A percentile compares a stretch with the other conserved stretches of the same genome.
Conservation (phyloP, 345 rosid genomes). For the Eucalyptus viminalis region DNA sequence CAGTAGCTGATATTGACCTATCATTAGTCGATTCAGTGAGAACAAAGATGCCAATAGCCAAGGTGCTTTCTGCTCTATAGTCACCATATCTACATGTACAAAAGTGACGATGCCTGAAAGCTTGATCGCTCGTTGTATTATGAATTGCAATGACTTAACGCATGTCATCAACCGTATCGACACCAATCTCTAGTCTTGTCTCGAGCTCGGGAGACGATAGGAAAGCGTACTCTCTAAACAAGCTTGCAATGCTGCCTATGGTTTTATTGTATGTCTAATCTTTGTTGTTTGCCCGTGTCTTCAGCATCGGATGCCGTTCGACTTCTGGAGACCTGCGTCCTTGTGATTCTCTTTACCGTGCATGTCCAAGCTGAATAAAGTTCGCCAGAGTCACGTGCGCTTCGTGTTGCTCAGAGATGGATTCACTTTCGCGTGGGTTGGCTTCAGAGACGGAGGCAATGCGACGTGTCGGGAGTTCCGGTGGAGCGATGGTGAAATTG, state of each 20-base stretch:
- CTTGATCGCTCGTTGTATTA: not conserved
- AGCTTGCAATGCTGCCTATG: not conserved
- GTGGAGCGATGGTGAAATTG: not conserved
- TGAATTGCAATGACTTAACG: not conserved
- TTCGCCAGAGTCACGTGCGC: not conserved
- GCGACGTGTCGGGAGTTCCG: not conserved
- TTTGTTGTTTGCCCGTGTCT: not conserved
- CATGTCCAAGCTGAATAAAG: not conserved
- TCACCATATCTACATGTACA: not conserved
- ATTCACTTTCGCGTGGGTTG: not conserved
- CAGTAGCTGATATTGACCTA: slow-evolving; percentile 73
- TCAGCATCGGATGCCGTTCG: slow-evolving; percentile 48
- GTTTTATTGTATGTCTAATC: not conserved
- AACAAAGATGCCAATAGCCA: slow-evolving; percentile 65
- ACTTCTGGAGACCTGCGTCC: slow-evolving; percentile 43
- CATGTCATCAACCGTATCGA: not conserved
- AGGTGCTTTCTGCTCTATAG: slow-evolving; percentile 23
- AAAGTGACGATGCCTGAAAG: not conserved
- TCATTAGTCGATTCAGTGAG: slow-evolving; percentile 75
- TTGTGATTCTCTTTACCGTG: not conserved
- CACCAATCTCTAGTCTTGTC: not conserved
- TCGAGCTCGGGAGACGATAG: not conserved
- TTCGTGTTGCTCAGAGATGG: not conserved
- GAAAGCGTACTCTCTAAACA: not conserved
- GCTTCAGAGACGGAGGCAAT: not conserved